Evolutionary conservation across 2,329 filamentous ascomycete species (phyloP).

Genomic region (Botrytis pseudocinerea): DNA sequence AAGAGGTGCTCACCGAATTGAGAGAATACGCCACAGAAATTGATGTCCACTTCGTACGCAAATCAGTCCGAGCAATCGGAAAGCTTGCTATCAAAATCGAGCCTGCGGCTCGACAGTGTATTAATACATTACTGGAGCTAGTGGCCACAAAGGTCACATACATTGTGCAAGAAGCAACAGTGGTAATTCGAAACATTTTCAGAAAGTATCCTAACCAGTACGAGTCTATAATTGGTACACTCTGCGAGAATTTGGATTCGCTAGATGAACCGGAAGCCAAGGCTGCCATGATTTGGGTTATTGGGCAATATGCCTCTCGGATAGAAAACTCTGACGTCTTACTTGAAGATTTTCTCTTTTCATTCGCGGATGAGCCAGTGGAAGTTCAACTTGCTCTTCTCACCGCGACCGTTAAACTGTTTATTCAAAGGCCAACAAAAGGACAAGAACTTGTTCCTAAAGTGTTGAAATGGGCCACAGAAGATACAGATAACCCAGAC

Average conservation of each 20-base stretch:
- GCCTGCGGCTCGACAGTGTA: constrained; percentile 85
- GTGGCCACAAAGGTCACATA: constrained; percentile 98
- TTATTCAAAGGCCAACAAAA: constrained; percentile 94
- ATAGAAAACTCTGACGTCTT: constrained; percentile 96
- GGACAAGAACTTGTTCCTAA: constrained; percentile 91
- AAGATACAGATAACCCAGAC: constrained; percentile 98
- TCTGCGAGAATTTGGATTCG: constrained; percentile 95
- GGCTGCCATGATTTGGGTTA: constrained; percentile 98
- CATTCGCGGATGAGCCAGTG: constrained; percentile 90
- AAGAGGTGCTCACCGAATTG: constrained; percentile 89
- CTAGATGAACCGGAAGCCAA: constrained; percentile 97
- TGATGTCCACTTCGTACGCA: constrained; percentile 97
- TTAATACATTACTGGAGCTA: constrained; percentile 86
- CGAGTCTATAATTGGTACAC: constrained; percentile 91
- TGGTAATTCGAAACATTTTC: constrained; percentile 99
- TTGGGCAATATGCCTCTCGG: constrained; percentile 94
- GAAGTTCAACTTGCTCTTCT: constrained; percentile 94
- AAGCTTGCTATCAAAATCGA: constrained; percentile 99
- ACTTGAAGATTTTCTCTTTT: constrained; percentile 91
- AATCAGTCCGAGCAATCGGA: constrained; percentile 94
- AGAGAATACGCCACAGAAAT: constrained; percentile 98
- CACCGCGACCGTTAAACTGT: constrained; percentile 95
- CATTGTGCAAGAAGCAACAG: constrained; percentile 97
- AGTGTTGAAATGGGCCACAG: constrained; percentile 96
- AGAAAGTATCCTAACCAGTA: constrained; percentile 99